Evolutionary conservation across 768 basidiomycete genomes (phyloP), one percentile per base, ranked within the genome.

Genomic region (Rhizopogon rudus): DNA sequence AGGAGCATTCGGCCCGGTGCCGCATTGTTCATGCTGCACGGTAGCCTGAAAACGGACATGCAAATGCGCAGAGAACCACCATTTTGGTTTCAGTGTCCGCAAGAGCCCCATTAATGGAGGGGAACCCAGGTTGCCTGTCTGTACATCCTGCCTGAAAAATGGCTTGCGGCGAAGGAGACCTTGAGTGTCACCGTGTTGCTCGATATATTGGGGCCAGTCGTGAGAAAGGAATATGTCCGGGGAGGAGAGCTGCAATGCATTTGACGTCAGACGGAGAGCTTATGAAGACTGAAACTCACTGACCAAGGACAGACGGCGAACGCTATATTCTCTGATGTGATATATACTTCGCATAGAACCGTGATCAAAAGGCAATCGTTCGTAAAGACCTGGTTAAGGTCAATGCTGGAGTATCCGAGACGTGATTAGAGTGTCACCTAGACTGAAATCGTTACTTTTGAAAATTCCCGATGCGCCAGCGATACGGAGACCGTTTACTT

Each of bases 11-110:
- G 58, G 48, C n/a, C 45, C 35, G 42, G 4, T 39, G n/a, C 60
- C 65, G 3, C 39, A 14, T 60, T 61, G 52, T 6, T 55, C 61
- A 40, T 89, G 85, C 3, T 67, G 61, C 7, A 87, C 80, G 0
- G 72, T 68, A 2, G 93, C 95, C 56, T 93, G 87, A 63, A 88
- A 98, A 50, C 88, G 85, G 46, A 86, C 84, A 64, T 98, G 96
- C 49, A 98, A 64, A 71, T 98, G 96, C 0, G 93, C 95, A 3
- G 91, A 71, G 68, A 97, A 97, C 96, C 95, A 98, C 83, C 91
- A 88, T 44, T 77, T 63, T 0, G 95, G 95, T 62, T 81, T 77
- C 33, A 97, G 75, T 25, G 77, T 86, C 33, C 73, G 75, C 22
- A 98, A 71, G 1, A 98, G 75, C 12, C 82, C 83, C 78, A 89